A percentile compares a stretch with the other conserved stretches of the same genome.
phyloP scores from a whole-genome alignment of 2,329 filamentous ascomycete species.

The Penicillium sp. region DNA sequence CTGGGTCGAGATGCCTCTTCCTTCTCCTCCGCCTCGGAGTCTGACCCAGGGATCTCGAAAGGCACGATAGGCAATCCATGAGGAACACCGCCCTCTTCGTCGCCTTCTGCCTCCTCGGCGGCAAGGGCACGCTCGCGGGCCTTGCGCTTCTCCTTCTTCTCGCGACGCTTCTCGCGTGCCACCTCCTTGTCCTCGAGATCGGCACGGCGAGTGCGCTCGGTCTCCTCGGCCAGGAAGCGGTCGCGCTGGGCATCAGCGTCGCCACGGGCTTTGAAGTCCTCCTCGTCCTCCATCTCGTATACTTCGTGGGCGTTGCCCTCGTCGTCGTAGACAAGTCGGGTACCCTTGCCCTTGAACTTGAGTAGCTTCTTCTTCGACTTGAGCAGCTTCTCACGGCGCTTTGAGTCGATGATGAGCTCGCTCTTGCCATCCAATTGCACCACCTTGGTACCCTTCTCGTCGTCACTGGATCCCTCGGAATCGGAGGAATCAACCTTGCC shows the following conservation, averaged over 20 bases:
- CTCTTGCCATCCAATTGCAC: conserved; percentile 65
- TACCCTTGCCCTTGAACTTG: conserved; percentile 85
- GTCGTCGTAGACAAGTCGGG: conserved; percentile 89
- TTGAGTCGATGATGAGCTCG: conserved; percentile 85
- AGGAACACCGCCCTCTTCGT: conserved; percentile 22
- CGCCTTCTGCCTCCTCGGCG: conserved; percentile 39
- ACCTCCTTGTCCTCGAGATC: conserved; percentile 84
- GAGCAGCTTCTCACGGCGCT: conserved; percentile 93
- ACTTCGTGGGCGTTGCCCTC: conserved; percentile 83
- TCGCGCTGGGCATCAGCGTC: conserved; percentile 76
- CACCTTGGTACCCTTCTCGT: conserved; percentile 49
- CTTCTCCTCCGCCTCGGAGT: conserved; percentile 34
- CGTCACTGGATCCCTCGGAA: conserved; percentile 42
- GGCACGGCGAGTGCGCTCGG: conserved; percentile 71
- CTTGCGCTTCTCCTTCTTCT: conserved; percentile 56
- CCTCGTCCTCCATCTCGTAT: conserved; percentile 88
- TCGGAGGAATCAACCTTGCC: conserved; percentile 42
- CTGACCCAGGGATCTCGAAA: conserved; percentile 29
- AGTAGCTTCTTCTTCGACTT: conserved; percentile 92
- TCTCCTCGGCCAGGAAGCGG: conserved; percentile 79
- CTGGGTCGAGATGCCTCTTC: conserved; percentile 35
- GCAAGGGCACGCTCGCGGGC: conserved; percentile 47
- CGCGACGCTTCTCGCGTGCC: conserved; percentile 72
- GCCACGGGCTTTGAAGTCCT: conserved; percentile 76
- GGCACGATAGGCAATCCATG: conserved; percentile 31